Evolutionary conservation across 1,284 basidiomycete genomes (phyloP).

Genomic region (Golubevia pallescens): DNA sequence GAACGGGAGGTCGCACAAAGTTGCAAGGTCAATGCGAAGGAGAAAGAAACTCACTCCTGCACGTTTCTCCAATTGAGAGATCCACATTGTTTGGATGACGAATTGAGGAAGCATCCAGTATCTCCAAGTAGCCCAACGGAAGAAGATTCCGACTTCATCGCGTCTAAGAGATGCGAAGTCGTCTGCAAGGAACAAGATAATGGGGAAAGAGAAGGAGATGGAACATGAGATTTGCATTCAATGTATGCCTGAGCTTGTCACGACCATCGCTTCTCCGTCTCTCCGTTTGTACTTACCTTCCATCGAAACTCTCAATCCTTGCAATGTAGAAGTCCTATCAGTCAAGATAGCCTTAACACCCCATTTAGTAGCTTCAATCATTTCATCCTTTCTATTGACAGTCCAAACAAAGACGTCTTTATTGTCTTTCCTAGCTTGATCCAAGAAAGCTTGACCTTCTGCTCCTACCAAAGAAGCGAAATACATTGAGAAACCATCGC

Average conservation of each 20-base stretch:
- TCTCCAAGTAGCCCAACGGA: constrained; percentile 50
- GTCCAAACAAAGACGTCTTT: constrained; percentile 97
- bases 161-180: constrained; percentile 37
- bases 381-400: constrained; percentile 85
- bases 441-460: constrained; percentile 76
- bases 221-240: neutral
- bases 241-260: constrained; percentile 5
- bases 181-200: constrained; percentile 1
- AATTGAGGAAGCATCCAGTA: constrained; percentile 47
- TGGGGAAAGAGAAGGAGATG: neutral
- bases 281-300: constrained; percentile 67
- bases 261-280: constrained; percentile 8
- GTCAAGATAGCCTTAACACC: constrained; percentile 87
- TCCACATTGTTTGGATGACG: constrained; percentile 38
- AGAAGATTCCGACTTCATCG: constrained; percentile 48
- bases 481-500: constrained; percentile 84
- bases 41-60: constrained; percentile 32
- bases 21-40: neutral
- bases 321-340: constrained; percentile 79
- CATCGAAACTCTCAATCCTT: constrained; percentile 75
- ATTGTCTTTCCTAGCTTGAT: constrained; percentile 77
- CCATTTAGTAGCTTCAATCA: constrained; percentile 96
- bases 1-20: neutral
- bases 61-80: constrained; percentile 38
- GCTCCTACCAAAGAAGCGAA: constrained; percentile 77